These are phyloP conservation scores for Neonectria neomacrospora DNA, from an alignment of 2,329 filamentous ascomycete species.

Conservation along the genomic window DNA sequence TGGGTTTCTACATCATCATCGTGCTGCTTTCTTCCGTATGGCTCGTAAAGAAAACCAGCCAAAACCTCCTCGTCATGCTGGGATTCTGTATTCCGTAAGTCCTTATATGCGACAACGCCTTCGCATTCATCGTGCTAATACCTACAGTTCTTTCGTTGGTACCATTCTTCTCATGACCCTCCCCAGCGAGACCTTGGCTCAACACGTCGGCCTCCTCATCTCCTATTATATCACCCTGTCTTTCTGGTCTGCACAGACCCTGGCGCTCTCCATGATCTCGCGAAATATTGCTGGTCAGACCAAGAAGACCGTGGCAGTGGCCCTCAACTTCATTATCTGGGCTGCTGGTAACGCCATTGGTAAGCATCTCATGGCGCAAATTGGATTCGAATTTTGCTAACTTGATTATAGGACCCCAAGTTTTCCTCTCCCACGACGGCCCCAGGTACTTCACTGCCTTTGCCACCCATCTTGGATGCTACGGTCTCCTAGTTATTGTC, in stretches of 20 bases:
- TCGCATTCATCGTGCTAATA: slow-evolving; percentile 14
- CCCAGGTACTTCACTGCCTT: slow-evolving; percentile 78
- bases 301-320: slow-evolving; percentile 76
- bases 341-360: slow-evolving; percentile 74
- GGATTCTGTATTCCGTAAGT: slow-evolving; percentile 71
- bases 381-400: not conserved
- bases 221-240: slow-evolving; percentile 81
- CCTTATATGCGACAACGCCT: not conserved
- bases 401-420: slow-evolving; percentile 63
- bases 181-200: slow-evolving; percentile 64
- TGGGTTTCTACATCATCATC: slow-evolving; percentile 78
- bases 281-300: slow-evolving; percentile 79
- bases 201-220: slow-evolving; percentile 74
- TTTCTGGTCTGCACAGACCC: slow-evolving; percentile 79
- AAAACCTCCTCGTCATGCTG: slow-evolving; percentile 75
- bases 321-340: slow-evolving; percentile 78
- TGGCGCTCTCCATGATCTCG: slow-evolving; percentile 74
- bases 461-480: slow-evolving; percentile 76
- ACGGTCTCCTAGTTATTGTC: slow-evolving; percentile 67
- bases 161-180: slow-evolving; percentile 79
- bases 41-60: slow-evolving; percentile 74
- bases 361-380: slow-evolving; percentile 38
- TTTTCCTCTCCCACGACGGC: slow-evolving; percentile 69
- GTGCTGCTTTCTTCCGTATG: slow-evolving; percentile 74
- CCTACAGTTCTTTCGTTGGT: slow-evolving; percentile 70